Base-by-base conservation (phyloP, 2,329 filamentous ascomycete species). In the Cercospora brassicicola region DNA sequence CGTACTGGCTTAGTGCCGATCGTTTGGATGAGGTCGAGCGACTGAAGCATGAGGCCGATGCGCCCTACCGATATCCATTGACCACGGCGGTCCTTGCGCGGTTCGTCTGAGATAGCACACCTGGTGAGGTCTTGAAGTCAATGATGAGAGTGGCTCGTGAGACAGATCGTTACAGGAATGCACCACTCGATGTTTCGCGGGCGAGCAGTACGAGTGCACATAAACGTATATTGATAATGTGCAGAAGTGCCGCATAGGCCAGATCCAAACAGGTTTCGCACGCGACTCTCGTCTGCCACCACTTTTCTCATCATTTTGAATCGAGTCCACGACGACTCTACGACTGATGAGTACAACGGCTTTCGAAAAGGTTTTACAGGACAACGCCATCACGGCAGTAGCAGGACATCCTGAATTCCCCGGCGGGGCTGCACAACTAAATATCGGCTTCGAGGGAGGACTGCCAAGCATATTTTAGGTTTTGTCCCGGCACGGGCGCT, bases 1-100 rank as follows among this genome's bases (percentile, higher is more conserved):
- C 42, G 10, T 62, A 62, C 42, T 62, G 60, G 60, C 23, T 62
- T 20, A 62, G 28, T 11, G 26, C 23, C 36, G 60, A 62, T 18
- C 60, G 60, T 62, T n/a, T 62, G 23, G 26, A 45, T 11, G 60
- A 62, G 42, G 39, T 62, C 28, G 60, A 62, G 30, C 23, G 13
- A 30, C 11, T 62, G 23, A 62, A 62, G 60, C 60, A n/a, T n/a
- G 23, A 20, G 9, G 39, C 60, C 9, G 30, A 53, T 62, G 39
- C 60, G 26, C 42, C 23, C 15, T 20, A 62, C 42, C 60, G 60
- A n/a, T 62, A 62, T 62, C 39, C 60, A 23, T 51, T 62, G 60
- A 53, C 42, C 30, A 51, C 60, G 15, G 26, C 53, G 48, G 15
- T 33, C 20, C 60, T 51, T 20, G n/a, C 18, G 42, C 53, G 23